Conservation (phyloP, 345 rosid genomes). For the Durio zibethinus region DNA sequence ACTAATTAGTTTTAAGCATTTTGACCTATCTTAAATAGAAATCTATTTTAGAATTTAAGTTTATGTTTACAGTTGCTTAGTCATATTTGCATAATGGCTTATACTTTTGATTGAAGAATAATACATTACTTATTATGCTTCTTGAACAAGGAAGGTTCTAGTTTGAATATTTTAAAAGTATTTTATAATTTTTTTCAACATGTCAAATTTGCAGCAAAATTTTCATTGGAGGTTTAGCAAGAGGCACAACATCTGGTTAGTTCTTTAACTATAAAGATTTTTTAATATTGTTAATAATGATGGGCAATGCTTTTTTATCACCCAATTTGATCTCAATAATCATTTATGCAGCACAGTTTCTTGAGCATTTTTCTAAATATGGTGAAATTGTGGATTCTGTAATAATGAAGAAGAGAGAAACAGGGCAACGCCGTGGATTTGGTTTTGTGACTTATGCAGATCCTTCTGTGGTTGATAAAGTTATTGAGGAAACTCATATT, state of each 20-base stretch:
- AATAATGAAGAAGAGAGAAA: conserved; percentile 86
- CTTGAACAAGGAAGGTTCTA: neutral
- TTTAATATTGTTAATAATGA: conserved; percentile 21
- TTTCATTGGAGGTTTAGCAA: conserved; percentile 80
- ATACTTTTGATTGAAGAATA: neutral
- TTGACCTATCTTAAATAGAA: neutral
- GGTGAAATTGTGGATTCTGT: conserved; percentile 92
- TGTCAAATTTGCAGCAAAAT: conserved; percentile 59
- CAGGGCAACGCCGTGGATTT: conserved; percentile 89
- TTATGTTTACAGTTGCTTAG: neutral
- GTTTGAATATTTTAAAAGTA: neutral
- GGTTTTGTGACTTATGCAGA: conserved; percentile 95
- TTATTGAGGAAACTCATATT: conserved; percentile 69
- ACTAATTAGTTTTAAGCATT: neutral
- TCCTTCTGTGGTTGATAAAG: conserved; percentile 75
- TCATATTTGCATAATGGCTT: neutral
- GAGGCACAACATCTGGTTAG: conserved; percentile 70
- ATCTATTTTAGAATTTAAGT: neutral
- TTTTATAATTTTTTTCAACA: neutral
- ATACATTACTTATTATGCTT: neutral
- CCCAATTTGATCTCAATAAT: conserved; percentile 15
- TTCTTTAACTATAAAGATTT: conserved; percentile 15
- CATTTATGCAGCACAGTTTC: conserved; percentile 56
- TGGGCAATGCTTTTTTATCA: neutral
- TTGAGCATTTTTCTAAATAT: conserved; percentile 74